Evolutionary conservation across 2,329 filamentous ascomycete species (phyloP), one percentile per base, ranked within the genome.

Genomic region (Colletotrichum liriopes): DNA sequence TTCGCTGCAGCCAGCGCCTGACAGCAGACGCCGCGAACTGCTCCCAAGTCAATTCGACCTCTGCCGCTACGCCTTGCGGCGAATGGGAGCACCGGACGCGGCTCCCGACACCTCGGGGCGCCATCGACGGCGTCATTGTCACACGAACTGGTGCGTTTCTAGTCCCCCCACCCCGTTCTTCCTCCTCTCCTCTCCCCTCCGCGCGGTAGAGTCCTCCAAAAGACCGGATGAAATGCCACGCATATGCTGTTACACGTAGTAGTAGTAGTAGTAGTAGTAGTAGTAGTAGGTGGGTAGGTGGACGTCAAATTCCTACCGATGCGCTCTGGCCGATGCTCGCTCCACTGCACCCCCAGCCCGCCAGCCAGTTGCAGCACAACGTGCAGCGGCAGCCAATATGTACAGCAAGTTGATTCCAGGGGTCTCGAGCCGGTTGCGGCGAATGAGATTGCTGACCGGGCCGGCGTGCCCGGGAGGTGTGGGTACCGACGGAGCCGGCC

Each of bases 1-100:
- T 43, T 52, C 47, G n/a, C 29, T 55, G 64, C 58, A 67, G 29
- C 64, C 64, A 67, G 41, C 56, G 43, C 63, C 52, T 61, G 47
- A 71, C 64, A 58, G 51, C 56, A 62, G 56, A 29, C 49, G 26
- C 14, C 59, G 45, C 55, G 23, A 55, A 55, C 52, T 37, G 29
- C 26, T 56, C 39, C 35, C 20, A n/a, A 20, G 29, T 51, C 45
- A 39, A 51, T 29, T 32, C 32, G 29, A 43, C 11, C 39, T 18
- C 16, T 39, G 4, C 3, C 54, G 32, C 63, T 62, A 39, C 41
- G 29, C 23, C 32, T 71, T 63, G 26, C 47, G 65, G 68, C 68
- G 58, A 71, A 68, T 62, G 35, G 35, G 32, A 61, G 23, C 14
- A 37, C 29, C 14, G 29, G 63, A 71, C 16, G 58, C 67, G 47